Conservation (phyloP, 768 basidiomycete genomes). For the Serendipita sp. region DNA sequence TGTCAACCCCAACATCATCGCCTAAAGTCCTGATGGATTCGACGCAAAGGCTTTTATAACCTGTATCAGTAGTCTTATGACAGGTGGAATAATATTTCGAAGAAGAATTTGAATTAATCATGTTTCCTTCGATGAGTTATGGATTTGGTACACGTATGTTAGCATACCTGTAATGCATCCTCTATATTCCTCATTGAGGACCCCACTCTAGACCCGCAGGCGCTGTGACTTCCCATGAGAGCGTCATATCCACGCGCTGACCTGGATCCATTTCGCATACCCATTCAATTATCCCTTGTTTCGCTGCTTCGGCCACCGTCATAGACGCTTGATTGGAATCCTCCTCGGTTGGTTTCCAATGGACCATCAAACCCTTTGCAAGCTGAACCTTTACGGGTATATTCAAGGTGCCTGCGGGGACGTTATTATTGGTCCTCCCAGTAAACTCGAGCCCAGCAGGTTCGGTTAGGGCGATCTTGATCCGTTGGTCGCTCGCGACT, state of each 20-base stretch:
- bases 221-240: slow-evolving; percentile 37
- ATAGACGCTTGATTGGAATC: slow-evolving; percentile 29
- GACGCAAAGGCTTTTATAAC: too few species aligned
- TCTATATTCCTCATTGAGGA: neutral
- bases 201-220: slow-evolving; percentile 17
- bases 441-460: slow-evolving; percentile 12
- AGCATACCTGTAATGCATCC: too few species aligned
- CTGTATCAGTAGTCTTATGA: too few species aligned
- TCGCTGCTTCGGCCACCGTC: slow-evolving; percentile 18
- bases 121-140: too few species aligned
- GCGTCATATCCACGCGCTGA: slow-evolving; percentile 27
- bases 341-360: slow-evolving; percentile 15
- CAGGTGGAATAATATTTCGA: too few species aligned
- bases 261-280: slow-evolving; percentile 27
- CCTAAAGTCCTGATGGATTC: too few species aligned
- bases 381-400: neutral
- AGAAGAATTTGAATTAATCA: too few species aligned
- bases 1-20: neutral
- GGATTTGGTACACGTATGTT: too few species aligned
- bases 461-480: slow-evolving; percentile 18
- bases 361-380: slow-evolving; percentile 5
- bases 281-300: slow-evolving; percentile 45
- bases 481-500: slow-evolving; percentile 15
- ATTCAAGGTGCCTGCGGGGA: neutral
- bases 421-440: neutral